phyloP scores from a whole-genome alignment of 176 grass and related monocot species.

The Juncus effusus region DNA sequence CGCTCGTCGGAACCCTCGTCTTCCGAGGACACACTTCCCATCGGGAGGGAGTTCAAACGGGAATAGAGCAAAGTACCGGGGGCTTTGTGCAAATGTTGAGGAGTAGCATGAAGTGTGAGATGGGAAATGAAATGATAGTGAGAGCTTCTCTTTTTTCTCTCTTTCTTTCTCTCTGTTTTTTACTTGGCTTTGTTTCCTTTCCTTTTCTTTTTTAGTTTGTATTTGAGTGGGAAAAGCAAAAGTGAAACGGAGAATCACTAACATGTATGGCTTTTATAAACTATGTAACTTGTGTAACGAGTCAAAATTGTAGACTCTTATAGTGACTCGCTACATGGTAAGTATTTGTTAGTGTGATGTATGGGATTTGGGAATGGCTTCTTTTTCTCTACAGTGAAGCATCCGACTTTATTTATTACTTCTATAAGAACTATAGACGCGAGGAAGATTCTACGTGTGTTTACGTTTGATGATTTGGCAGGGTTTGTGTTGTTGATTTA shows the following conservation, averaged over 20 bases:
- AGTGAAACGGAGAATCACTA: not conserved
- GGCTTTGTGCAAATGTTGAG: not conserved
- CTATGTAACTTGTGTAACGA: no score
- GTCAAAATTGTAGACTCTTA: no score
- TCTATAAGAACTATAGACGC: not conserved
- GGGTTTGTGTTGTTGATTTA: not conserved
- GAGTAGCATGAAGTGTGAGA: not conserved
- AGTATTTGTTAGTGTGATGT: not conserved
- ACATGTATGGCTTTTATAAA: no score
- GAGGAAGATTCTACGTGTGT: not conserved
- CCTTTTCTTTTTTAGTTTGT: slow-evolving; percentile 13
- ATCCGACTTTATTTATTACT: slow-evolving; percentile 20
- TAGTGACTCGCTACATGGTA: no score
- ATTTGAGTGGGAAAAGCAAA: slow-evolving; percentile 29
- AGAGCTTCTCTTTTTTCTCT: slow-evolving; percentile 5
- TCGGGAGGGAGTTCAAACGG: slow-evolving; percentile 6
- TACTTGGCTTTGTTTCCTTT: not conserved
- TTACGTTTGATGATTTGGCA: not conserved
- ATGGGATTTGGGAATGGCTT: slow-evolving; percentile 1
- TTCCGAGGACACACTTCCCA: slow-evolving; percentile 79
- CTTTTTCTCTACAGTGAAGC: slow-evolving; percentile 20
- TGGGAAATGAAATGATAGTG: slow-evolving; percentile 27
- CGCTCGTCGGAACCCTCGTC: slow-evolving; percentile 63
- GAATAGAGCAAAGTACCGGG: not conserved
- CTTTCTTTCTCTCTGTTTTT: not conserved